Evolutionary conservation across 345 rosid species (phyloP).

Genomic region (Psidium friedrichsthalianum): DNA sequence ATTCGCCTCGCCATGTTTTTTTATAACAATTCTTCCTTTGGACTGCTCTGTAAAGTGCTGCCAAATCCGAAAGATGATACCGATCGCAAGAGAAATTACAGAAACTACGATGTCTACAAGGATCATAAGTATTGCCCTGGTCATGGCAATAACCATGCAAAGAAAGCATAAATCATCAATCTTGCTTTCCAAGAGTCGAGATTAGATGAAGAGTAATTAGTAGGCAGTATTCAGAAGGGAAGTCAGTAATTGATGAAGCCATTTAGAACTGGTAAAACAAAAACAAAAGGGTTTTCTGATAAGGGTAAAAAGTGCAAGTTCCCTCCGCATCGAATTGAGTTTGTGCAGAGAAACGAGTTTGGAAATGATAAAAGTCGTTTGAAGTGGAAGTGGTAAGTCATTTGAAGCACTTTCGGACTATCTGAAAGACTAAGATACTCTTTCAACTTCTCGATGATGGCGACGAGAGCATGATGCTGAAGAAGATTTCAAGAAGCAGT

Average conservation of each 20-base stretch:
- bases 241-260: background rate
- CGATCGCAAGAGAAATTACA: background rate
- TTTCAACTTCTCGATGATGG: background rate
- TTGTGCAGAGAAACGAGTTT: background rate
- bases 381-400: too few species aligned
- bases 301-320: background rate
- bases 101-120: background rate
- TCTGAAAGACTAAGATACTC: background rate
- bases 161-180: background rate
- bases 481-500: background rate
- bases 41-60: background rate
- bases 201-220: background rate
- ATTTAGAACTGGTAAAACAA: background rate
- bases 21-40: background rate
- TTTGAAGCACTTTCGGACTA: background rate
- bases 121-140: background rate
- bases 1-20: background rate
- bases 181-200: rapidly evolving
- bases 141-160: background rate
- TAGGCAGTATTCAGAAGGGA: rapidly evolving
- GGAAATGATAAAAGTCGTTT: background rate
- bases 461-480: background rate
- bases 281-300: background rate
- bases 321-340: background rate
- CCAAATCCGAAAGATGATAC: background rate